Percentiles rank a stretch among this genome's conserved stretches.
These are phyloP conservation scores for Infundibulicybe gibba DNA, from an alignment of 768 basidiomycete genomes.

Conservation along the genomic window DNA sequence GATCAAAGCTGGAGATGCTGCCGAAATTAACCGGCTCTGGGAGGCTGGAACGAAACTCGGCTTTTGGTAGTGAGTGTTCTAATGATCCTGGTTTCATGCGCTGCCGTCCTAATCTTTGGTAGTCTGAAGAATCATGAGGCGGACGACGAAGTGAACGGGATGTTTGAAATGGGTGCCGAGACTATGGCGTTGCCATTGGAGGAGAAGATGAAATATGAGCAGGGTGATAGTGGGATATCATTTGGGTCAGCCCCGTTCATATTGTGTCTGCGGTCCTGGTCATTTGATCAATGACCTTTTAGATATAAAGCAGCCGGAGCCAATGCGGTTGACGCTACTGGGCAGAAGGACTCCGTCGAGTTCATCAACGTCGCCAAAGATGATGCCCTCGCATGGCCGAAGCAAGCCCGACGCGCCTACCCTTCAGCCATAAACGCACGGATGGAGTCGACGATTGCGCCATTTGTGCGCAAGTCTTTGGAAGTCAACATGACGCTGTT, in stretches of 20 bases:
- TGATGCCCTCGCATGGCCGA: slow-evolving; percentile 47
- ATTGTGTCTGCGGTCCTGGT: no score
- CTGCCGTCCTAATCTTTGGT: background rate
- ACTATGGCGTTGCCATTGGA: slow-evolving; percentile 50
- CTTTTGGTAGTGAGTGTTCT: slow-evolving; percentile 66
- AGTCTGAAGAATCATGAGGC: slow-evolving; percentile 58
- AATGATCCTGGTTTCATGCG: slow-evolving; percentile 2
- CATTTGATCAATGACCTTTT: background rate
- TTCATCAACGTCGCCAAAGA: slow-evolving; percentile 27
- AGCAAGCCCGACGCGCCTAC: slow-evolving; percentile 49
- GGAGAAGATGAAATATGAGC: slow-evolving; percentile 57
- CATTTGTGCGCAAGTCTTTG: slow-evolving; percentile 57
- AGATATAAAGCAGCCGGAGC: slow-evolving; percentile 64
- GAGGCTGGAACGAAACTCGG: slow-evolving; percentile 54
- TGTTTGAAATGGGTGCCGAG: slow-evolving; percentile 56
- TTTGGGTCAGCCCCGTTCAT: slow-evolving; percentile 26
- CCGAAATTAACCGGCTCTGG: slow-evolving; percentile 51
- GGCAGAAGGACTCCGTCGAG: slow-evolving; percentile 52
- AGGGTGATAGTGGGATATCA: slow-evolving; percentile 43
- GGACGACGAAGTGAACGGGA: slow-evolving; percentile 39
- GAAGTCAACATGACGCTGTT: slow-evolving; percentile 56
- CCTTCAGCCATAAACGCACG: slow-evolving; percentile 35
- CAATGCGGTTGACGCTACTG: slow-evolving; percentile 58
- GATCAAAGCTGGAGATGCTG: slow-evolving; percentile 32
- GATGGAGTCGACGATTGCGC: slow-evolving; percentile 52